phyloP scores from a whole-genome alignment of 768 basidiomycete species.

The Austroboletus eburneus region DNA sequence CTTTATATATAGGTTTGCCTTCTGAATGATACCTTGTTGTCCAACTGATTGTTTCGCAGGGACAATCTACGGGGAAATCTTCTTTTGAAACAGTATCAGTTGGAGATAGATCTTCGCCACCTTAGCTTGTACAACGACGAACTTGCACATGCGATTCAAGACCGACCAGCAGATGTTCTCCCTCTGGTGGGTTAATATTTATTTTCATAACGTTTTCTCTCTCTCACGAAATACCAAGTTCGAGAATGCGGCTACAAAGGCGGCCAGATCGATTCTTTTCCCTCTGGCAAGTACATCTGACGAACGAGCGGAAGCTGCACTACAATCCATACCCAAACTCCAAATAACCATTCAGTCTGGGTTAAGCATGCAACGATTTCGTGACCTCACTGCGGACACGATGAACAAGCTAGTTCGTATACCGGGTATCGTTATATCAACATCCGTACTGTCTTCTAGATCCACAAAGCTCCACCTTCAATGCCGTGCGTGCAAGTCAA shows the following conservation, averaged over 20 bases:
- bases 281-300: slow-evolving; percentile 61
- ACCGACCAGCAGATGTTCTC: slow-evolving; percentile 82
- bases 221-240: slow-evolving; percentile 50
- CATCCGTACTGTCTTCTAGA: slow-evolving; percentile 88
- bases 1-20: slow-evolving; percentile 77
- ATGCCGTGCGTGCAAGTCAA: slow-evolving; percentile 84
- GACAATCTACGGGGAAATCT: slow-evolving; percentile 89
- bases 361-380: slow-evolving; percentile 83
- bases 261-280: slow-evolving; percentile 79
- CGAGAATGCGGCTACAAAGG: slow-evolving; percentile 84
- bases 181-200: slow-evolving; percentile 22
- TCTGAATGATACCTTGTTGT: not conserved
- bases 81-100: slow-evolving; percentile 76
- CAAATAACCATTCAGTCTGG: slow-evolving; percentile 90
- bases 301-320: slow-evolving; percentile 43
- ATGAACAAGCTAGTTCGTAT: slow-evolving; percentile 80
- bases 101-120: not conserved
- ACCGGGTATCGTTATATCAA: slow-evolving; percentile 97
- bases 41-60: slow-evolving; percentile 33
- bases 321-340: slow-evolving; percentile 58
- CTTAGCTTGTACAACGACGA: slow-evolving; percentile 83
- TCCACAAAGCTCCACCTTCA: slow-evolving; percentile 90
- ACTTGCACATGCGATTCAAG: slow-evolving; percentile 69
- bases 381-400: slow-evolving; percentile 88
- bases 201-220: no score